Conservation (phyloP, 306 rosid genomes). For the Biancaea sappan region DNA sequence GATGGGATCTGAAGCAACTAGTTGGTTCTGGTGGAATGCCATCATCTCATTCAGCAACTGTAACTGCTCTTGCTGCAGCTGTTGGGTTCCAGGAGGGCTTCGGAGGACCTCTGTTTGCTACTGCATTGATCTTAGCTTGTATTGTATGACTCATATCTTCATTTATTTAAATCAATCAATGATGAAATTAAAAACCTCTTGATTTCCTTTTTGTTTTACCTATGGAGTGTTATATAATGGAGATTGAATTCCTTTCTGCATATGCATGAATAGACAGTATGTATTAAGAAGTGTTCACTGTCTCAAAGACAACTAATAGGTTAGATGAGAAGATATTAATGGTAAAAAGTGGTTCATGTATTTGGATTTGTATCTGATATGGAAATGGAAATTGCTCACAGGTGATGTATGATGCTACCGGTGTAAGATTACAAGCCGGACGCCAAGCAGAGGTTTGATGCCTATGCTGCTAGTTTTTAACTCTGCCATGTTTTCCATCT, state of each 20-base stretch:
- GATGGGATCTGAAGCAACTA: conserved; percentile 89
- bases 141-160: conserved; percentile 58
- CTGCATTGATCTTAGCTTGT: conserved; percentile 76
- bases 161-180: conserved; percentile 2
- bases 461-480: conserved; percentile 25
- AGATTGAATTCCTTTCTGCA: not conserved
- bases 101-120: conserved; percentile 79
- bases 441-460: conserved; percentile 98
- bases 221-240: conserved; percentile 9
- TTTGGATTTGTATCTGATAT: conserved; percentile 43
- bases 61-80: conserved; percentile 86
- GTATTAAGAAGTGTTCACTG: not conserved
- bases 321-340: conserved; percentile 17
- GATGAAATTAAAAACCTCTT: not conserved
- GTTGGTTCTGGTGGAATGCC: conserved; percentile 99
- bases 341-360: conserved; percentile 11
- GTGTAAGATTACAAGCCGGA: conserved; percentile 97
- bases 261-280: not conserved
- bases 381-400: conserved; percentile 47
- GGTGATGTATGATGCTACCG: conserved; percentile 99
- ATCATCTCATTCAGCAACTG: conserved; percentile 96
- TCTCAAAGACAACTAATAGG: not conserved
- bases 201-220: not conserved
- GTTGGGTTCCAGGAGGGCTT: conserved; percentile 93
- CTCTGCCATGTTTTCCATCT: not conserved